These are phyloP conservation scores for Drechslerella stenobrocha DNA, from an alignment of 2,329 filamentous ascomycete genomes.

Conservation along the genomic window DNA sequence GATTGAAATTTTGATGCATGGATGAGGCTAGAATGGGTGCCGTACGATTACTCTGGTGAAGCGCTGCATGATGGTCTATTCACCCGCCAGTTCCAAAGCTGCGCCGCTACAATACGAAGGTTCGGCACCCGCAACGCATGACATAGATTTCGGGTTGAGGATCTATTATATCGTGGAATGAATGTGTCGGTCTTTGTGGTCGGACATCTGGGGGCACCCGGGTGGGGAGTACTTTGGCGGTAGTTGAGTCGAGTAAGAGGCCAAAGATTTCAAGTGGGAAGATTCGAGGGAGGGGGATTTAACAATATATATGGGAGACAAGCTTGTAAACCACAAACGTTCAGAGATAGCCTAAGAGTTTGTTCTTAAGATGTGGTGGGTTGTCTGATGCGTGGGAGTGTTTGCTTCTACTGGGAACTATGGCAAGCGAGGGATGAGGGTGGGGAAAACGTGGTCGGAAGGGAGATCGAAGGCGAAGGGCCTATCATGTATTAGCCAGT, in stretches of 20 bases:
- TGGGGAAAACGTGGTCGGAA: no score
- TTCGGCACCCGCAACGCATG: neutral
- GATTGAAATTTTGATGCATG: no score
- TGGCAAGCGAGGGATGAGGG: neutral
- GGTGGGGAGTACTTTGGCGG: no score
- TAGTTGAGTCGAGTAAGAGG: no score
- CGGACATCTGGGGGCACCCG: no score
- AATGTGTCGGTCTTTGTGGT: neutral
- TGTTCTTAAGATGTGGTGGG: neutral
- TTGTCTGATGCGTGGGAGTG: neutral
- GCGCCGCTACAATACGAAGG: neutral
- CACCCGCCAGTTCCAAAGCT: neutral
- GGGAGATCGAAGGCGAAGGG: conserved; percentile 2
- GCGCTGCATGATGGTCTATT: neutral
- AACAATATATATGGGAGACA: neutral
- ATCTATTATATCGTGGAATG: neutral
- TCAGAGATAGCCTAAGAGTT: neutral
- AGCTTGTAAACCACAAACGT: neutral
- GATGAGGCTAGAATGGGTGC: neutral
- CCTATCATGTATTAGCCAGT: no score
- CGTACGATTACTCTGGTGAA: neutral
- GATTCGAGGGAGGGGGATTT: neutral
- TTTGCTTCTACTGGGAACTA: neutral
- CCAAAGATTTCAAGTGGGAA: no score
- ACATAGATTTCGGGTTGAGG: neutral